Evolutionary conservation across 768 basidiomycete genomes (phyloP).

Genomic region (Mycena amicta): DNA sequence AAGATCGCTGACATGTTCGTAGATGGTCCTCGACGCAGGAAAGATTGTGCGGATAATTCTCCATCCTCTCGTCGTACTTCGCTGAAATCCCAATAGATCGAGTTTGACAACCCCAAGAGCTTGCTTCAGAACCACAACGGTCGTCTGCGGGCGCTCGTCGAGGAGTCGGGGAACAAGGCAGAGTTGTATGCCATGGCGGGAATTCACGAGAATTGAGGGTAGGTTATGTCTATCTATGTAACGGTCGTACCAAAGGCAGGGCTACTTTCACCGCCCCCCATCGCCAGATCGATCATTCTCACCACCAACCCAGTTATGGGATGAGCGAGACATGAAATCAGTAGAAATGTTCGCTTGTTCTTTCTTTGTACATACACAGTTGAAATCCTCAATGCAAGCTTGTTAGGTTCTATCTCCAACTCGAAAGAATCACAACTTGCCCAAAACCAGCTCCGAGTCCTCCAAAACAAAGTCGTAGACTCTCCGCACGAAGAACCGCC

Average conservation of each 20-base stretch:
- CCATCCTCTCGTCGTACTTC: background rate
- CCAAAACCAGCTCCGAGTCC: background rate
- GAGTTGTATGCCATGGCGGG: slow-evolving; percentile 46
- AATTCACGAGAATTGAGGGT: background rate
- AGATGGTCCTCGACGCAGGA: slow-evolving; percentile 48
- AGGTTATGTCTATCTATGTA: too few relatives aligned
- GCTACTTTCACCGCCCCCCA: too few relatives aligned
- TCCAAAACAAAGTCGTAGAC: background rate
- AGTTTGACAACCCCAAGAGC: slow-evolving; percentile 52
- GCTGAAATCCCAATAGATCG: slow-evolving; percentile 33
- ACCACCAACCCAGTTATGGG: too few relatives aligned
- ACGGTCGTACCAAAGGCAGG: too few relatives aligned
- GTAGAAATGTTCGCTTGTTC: too few relatives aligned
- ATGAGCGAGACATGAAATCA: too few relatives aligned
- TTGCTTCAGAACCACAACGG: slow-evolving; percentile 56
- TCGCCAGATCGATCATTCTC: too few relatives aligned
- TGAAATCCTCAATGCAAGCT: too few relatives aligned
- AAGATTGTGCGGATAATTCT: slow-evolving; percentile 31
- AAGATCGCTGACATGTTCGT: background rate
- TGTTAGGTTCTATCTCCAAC: too few relatives aligned
- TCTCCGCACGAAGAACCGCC: background rate
- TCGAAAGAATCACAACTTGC: background rate
- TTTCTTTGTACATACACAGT: too few relatives aligned
- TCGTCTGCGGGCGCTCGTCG: slow-evolving; percentile 53
- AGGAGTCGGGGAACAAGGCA: slow-evolving; percentile 59